Evolutionary conservation across 2,329 filamentous ascomycete genomes (phyloP).

Genomic region (Colletotrichum trifolii): DNA sequence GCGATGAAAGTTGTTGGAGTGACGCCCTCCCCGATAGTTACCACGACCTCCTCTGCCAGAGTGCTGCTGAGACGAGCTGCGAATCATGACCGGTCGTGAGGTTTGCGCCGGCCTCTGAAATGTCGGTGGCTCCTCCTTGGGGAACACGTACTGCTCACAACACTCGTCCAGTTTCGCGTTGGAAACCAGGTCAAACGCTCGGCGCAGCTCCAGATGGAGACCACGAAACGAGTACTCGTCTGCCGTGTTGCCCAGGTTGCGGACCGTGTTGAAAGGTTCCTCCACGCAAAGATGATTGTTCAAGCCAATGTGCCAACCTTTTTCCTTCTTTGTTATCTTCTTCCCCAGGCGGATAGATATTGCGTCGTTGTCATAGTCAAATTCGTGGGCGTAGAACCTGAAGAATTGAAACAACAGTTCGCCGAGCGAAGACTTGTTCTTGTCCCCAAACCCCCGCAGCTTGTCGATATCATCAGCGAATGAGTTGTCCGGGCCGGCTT

Average conservation of each 20-base stretch:
- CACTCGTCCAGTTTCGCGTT: slow-evolving; percentile 83
- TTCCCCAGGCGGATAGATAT: slow-evolving; percentile 87
- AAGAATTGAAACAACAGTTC: slow-evolving; percentile 96
- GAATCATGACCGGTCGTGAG: slow-evolving; percentile 66
- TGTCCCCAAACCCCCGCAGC: slow-evolving; percentile 77
- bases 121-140: slow-evolving; percentile 78
- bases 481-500: slow-evolving; percentile 74
- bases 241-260: slow-evolving; percentile 95
- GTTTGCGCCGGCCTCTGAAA: slow-evolving; percentile 67
- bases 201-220: slow-evolving; percentile 87
- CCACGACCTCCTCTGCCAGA: slow-evolving; percentile 60
- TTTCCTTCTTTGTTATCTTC: slow-evolving; percentile 82
- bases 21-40: slow-evolving; percentile 60
- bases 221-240: slow-evolving; percentile 95
- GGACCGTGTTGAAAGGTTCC: slow-evolving; percentile 90
- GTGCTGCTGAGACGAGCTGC: slow-evolving; percentile 71
- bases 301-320: slow-evolving; percentile 83
- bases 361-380: slow-evolving; percentile 87
- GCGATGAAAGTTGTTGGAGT: slow-evolving; percentile 55
- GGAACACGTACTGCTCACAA: slow-evolving; percentile 89
- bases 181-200: slow-evolving; percentile 86
- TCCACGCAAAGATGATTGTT: slow-evolving; percentile 94
- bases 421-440: slow-evolving; percentile 85
- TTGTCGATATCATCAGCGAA: slow-evolving; percentile 90
- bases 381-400: slow-evolving; percentile 91